Evolutionary conservation across 148 eudicot species (phyloP), one percentile per base, ranked within the genome.

Genomic region (Dianthus caryophyllus): DNA sequence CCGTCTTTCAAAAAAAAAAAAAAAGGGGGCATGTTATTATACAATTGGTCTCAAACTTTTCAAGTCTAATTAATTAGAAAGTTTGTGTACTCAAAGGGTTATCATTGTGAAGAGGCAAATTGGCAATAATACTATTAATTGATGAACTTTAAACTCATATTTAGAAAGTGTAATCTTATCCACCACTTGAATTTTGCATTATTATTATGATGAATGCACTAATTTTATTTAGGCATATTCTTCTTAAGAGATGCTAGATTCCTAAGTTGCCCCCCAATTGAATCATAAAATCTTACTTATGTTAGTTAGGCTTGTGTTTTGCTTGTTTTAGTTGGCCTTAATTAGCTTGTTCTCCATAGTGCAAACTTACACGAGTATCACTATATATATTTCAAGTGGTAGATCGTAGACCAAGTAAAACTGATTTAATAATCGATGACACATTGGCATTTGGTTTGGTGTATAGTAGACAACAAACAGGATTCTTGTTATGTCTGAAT

Each of bases 171-270:
- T 18, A 44, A 16, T 56, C 48, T 65, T 46, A 57, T 56, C 64
- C 64, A 33, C 65, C 64, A 72, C 75, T 72, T 72, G 17, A 39
- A 47, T 33, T 8, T 36, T 65, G 64, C 49, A 18, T 30, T 22
- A 29, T 44, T 14, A n/a, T n/a, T n/a, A 56, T 47, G 29, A 65
- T 52, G 36, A n/a, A 2, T 54, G 39, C 39, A 67, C 51, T 33
- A 14, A 8, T 52, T 70, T 70, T n/a, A 1, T 21, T 6, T 62
- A 38, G 63, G 75, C 58, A 72, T 72, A 72, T 72, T 72, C 75
- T 55, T 63, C 18, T 9, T 48, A n/a, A 22, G 39, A 65, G 70
- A 72, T 72, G 21, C 70, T 18, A 72, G 51, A 65, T 65, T 65
- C 75, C 53, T 72, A 56, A 27, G 29, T 43, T 52, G 30, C 2